A percentile compares a stretch with the other conserved stretches of the same genome.
Evolutionary conservation across 2,329 filamentous ascomycete genomes (phyloP).

Genomic region (Reticulascus tulasneorum): DNA sequence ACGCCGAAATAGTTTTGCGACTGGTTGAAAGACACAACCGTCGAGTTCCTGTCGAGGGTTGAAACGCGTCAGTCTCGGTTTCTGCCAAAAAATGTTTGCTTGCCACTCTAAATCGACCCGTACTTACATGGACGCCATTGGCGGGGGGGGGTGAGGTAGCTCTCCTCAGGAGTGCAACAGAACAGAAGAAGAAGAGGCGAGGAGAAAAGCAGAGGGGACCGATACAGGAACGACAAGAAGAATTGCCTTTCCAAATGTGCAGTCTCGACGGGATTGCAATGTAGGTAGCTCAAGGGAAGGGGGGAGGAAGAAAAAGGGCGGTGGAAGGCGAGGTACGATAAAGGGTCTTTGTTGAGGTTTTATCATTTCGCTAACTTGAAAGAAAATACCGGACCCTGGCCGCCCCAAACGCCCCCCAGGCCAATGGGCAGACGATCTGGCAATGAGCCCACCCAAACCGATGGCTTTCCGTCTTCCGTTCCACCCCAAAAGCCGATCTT

Average conservation of each 20-base stretch:
- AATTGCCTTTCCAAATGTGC: no score
- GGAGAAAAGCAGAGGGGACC: constrained; percentile 3
- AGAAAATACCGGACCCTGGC: no score
- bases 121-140: no score
- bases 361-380: constrained; percentile 19
- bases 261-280: constrained; percentile 3
- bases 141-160: no score
- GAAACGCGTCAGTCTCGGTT: constrained; percentile 5
- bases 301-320: constrained; percentile 6
- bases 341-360: constrained; percentile 15
- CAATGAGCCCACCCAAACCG: constrained; percentile 30
- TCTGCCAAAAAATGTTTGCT: constrained; percentile 4
- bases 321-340: constrained; percentile 8
- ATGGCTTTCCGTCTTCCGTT: constrained; percentile 27
- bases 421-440: constrained; percentile 17
- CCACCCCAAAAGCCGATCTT: constrained; percentile 2
- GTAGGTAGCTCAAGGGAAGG: constrained; percentile 4
- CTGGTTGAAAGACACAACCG: constrained; percentile 42
- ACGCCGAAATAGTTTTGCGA: constrained; percentile 52
- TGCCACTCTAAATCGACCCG: no score
- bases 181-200: constrained; percentile 1
- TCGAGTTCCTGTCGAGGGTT: constrained; percentile 45
- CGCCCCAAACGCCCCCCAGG: no score
- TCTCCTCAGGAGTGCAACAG: no score
- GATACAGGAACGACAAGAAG: background rate